Percentiles rank a stretch among this genome's conserved stretches.
Evolutionary conservation across 331 rosid genomes (phyloP).

Genomic region (Cucumis variabilis): DNA sequence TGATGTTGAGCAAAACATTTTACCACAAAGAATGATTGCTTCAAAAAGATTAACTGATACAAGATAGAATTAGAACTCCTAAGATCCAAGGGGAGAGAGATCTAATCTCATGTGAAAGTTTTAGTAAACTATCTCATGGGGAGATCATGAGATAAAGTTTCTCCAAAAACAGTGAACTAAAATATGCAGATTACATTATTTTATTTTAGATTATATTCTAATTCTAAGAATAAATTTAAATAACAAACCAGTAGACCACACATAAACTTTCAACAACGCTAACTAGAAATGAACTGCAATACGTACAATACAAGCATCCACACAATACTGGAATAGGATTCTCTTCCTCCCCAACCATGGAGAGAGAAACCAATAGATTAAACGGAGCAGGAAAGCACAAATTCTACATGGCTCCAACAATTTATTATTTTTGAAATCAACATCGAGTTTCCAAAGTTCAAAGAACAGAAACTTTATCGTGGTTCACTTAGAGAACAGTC

Average conservation of each 20-base stretch:
- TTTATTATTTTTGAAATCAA: not conserved
- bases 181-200: not conserved
- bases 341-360: not conserved
- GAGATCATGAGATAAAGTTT: not conserved
- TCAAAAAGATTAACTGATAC: not conserved
- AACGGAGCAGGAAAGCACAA: not conserved
- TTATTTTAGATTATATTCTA: too few species aligned
- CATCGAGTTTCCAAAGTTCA: not conserved
- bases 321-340: not conserved
- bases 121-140: not conserved
- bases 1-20: constrained; percentile 2
- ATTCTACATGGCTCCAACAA: not conserved
- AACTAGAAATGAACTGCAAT: not conserved
- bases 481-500: not conserved
- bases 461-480: not conserved
- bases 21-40: not conserved
- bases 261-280: not conserved
- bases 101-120: not conserved
- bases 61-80: not conserved
- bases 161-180: not conserved
- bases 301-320: not conserved
- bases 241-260: not conserved
- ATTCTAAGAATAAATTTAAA: too few species aligned
- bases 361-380: not conserved
- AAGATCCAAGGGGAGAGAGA: not conserved